Conservation (phyloP, 371 early-diverging fungal species). For the Conidiobolus coronatus region DNA sequence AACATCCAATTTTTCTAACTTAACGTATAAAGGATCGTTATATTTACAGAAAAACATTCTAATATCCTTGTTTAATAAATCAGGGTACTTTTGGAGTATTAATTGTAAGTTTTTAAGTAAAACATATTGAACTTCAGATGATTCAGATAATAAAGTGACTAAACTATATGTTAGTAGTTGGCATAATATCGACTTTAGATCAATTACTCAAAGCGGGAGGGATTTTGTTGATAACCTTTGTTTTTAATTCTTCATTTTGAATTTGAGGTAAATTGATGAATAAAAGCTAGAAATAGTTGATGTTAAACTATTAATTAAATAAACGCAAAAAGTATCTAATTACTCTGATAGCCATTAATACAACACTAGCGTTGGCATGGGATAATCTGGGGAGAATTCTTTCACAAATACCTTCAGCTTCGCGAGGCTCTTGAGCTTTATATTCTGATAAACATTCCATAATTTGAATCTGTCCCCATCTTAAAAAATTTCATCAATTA, state of each 20-base stretch:
- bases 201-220: conserved; percentile 80
- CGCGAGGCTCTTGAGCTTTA: conserved; percentile 33
- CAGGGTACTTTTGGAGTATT: conserved; percentile 59
- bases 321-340: conserved; percentile 10
- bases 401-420: conserved; percentile 74
- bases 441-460: conserved; percentile 64
- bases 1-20: conserved; percentile 77
- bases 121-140: conserved; percentile 85
- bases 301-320: neutral
- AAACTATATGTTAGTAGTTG: neutral
- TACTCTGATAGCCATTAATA: conserved; percentile 54
- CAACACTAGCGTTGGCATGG: conserved; percentile 84
- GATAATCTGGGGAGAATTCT: conserved; percentile 72
- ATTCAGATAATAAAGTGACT: conserved; percentile 69
- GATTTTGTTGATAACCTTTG: conserved; percentile 49
- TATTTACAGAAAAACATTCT: conserved; percentile 89
- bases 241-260: conserved; percentile 35
- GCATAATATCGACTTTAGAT: too few species aligned
- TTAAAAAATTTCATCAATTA: conserved; percentile 6
- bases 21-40: conserved; percentile 92
- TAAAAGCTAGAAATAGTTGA: conserved; percentile 17
- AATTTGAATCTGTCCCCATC: conserved; percentile 92
- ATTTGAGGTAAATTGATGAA: conserved; percentile 37
- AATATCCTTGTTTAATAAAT: conserved; percentile 62
- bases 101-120: conserved; percentile 76